Evolutionary conservation across 2,329 filamentous ascomycete genomes (phyloP).

Genomic region (Scleromitrula shiraiana): DNA sequence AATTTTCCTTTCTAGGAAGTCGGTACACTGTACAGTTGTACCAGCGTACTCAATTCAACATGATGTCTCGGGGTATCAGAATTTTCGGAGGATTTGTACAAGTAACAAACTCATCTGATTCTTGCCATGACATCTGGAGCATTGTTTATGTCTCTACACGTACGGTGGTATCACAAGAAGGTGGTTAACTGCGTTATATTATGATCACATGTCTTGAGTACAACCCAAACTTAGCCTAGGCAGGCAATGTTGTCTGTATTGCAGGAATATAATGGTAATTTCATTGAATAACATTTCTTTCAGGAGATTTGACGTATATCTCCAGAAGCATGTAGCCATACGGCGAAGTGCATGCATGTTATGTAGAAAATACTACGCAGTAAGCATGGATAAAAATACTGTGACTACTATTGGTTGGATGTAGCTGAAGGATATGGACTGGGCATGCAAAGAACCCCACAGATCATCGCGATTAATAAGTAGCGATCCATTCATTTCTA

Average conservation of each 20-base stretch:
- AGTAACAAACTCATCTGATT: slow-evolving; percentile 2
- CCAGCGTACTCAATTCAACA: too few species aligned
- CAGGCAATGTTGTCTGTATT: not conserved
- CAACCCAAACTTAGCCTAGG: not conserved
- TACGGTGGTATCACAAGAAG: slow-evolving; percentile 1
- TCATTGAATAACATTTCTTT: too few species aligned
- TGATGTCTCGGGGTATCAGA: slow-evolving; percentile 8
- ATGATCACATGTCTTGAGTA: slow-evolving; percentile 12
- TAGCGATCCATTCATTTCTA: too few species aligned
- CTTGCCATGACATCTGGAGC: slow-evolving; percentile 4
- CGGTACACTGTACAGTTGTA: not conserved
- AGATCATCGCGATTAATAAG: slow-evolving; percentile 4
- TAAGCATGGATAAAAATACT: slow-evolving; percentile 1
- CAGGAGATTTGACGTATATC: too few species aligned
- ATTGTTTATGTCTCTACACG: not conserved
- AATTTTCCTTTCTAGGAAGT: not conserved
- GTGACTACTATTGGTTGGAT: not conserved
- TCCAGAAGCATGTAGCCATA: not conserved
- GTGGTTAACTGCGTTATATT: slow-evolving; percentile 8
- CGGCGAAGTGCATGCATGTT: not conserved
- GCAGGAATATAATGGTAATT: not conserved
- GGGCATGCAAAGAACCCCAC: slow-evolving; percentile 8
- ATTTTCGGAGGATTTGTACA: slow-evolving; percentile 6
- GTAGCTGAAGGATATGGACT: not conserved
- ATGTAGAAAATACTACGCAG: not conserved